Conservation (phyloP, 768 basidiomycete species). For the Zangia roseola region DNA sequence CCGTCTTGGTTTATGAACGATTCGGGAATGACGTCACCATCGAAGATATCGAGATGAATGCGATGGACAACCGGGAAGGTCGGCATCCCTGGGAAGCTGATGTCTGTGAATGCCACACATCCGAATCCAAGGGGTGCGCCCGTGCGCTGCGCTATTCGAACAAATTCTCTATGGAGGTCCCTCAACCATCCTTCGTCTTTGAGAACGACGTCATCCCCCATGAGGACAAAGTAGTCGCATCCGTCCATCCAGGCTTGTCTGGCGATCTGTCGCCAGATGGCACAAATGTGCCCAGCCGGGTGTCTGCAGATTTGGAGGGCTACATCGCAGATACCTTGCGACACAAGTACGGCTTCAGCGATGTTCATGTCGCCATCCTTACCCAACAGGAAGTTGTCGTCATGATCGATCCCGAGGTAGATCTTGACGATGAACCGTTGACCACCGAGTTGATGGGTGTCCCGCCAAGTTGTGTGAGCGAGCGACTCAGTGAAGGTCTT, state of each 20-base stretch:
- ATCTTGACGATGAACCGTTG: constrained; percentile 38
- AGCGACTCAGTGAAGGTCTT: constrained; percentile 44
- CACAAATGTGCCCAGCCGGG: constrained; percentile 49
- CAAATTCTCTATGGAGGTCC: constrained; percentile 39
- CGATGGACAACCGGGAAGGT: constrained; percentile 59
- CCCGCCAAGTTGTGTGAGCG: constrained; percentile 44
- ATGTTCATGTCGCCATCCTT: constrained; percentile 23
- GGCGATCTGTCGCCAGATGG: constrained; percentile 54
- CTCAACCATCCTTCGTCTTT: constrained; percentile 54
- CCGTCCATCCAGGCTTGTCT: constrained; percentile 44
- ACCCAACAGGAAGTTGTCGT: constrained; percentile 41
- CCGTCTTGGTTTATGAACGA: constrained; percentile 60
- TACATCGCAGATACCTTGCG: constrained; percentile 39
- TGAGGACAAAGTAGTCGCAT: constrained; percentile 50
- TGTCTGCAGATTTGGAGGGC: constrained; percentile 36
- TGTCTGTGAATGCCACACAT: constrained; percentile 57
- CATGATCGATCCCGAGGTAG: constrained; percentile 54
- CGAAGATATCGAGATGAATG: constrained; percentile 55
- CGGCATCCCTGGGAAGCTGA: constrained; percentile 57
- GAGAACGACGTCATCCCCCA: constrained; percentile 57
- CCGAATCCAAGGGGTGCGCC: constrained; percentile 47
- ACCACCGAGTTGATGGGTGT: constrained; percentile 34
- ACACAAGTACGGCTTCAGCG: constrained; percentile 37
- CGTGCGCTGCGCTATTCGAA: constrained; percentile 27
- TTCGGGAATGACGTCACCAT: constrained; percentile 48